Percentiles rank a stretch among this genome's conserved stretches.
These are phyloP conservation scores for Linum lewisii DNA, from an alignment of 345 rosid genomes.

Conservation along the genomic window DNA sequence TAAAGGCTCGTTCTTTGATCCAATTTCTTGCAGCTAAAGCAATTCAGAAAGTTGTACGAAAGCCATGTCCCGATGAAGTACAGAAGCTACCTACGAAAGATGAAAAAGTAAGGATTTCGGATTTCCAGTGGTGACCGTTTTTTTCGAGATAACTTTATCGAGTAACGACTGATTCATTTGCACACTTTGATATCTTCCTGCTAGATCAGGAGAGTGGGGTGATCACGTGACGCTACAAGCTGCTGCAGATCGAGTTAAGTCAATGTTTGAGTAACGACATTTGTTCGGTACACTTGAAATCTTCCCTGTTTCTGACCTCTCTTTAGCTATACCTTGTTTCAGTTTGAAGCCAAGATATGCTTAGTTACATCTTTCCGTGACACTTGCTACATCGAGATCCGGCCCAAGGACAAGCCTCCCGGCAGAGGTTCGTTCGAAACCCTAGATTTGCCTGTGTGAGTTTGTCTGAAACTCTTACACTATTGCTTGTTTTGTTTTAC, in stretches of 20 bases:
- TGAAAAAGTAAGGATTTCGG: slow-evolving; percentile 74
- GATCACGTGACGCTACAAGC: slow-evolving; percentile 94
- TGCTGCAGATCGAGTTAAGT: slow-evolving; percentile 83
- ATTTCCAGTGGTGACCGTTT: slow-evolving; percentile 10
- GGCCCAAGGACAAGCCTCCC: slow-evolving; percentile 58
- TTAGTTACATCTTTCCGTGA: slow-evolving; percentile 92
- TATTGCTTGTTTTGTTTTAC: slow-evolving; percentile 17
- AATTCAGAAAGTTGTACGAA: slow-evolving; percentile 54
- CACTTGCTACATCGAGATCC: slow-evolving; percentile 81
- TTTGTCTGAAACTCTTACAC: not conserved
- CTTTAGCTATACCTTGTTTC: slow-evolving; percentile 21
- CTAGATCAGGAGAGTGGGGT: slow-evolving; percentile 88
- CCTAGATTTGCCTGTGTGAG: slow-evolving; percentile 3
- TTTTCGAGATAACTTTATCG: not conserved
- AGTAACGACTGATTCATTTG: slow-evolving; percentile 1
- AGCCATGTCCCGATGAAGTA: slow-evolving; percentile 92
- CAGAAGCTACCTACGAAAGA: slow-evolving; percentile 68
- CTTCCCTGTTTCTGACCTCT: not conserved
- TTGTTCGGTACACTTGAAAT: no score
- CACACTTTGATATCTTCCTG: slow-evolving; percentile 3
- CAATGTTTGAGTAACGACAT: no score
- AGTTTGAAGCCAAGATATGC: slow-evolving; percentile 95
- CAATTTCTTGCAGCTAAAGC: slow-evolving; percentile 55
- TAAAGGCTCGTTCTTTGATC: slow-evolving; percentile 1
- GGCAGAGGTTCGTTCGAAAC: slow-evolving; percentile 42